Percentiles rank a stretch among this genome's conserved stretches.
Evolutionary conservation across 768 basidiomycete species (phyloP).

Genomic region (Lentinula guzmanii): DNA sequence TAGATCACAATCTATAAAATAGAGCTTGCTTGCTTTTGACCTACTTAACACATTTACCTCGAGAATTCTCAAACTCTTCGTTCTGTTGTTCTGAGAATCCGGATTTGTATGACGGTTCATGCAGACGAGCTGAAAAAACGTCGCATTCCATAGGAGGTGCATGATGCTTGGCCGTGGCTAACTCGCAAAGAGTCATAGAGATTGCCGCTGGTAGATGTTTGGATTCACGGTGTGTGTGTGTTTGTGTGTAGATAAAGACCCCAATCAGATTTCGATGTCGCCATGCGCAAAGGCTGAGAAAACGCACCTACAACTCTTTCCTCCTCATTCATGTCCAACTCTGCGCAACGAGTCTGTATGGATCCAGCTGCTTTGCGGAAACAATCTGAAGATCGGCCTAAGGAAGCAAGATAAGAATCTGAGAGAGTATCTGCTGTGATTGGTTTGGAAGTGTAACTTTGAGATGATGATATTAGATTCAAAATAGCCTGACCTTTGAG

Average conservation of each 20-base stretch:
- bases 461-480: no score
- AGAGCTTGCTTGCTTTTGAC: slow-evolving; percentile 6
- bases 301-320: slow-evolving; percentile 52
- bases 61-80: slow-evolving; percentile 14
- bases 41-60: slow-evolving; percentile 50
- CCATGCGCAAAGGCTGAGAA: not conserved
- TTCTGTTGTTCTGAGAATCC: not conserved
- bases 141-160: slow-evolving; percentile 63
- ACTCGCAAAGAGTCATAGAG: slow-evolving; percentile 72
- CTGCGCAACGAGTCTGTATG: slow-evolving; percentile 46
- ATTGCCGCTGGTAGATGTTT: slow-evolving; percentile 49
- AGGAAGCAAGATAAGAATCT: not conserved
- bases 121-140: slow-evolving; percentile 20
- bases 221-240: no score
- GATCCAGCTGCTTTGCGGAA: slow-evolving; percentile 46
- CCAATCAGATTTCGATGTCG: no score
- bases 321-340: slow-evolving; percentile 54
- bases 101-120: not conserved
- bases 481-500: no score
- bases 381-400: slow-evolving; percentile 41
- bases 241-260: no score
- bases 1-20: not conserved
- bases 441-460: no score
- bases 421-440: not conserved
- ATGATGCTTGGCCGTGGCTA: slow-evolving; percentile 67